Percentiles rank a stretch among this genome's conserved stretches.
Evolutionary conservation across 768 basidiomycete species (phyloP).

Genomic region (Wakefieldia striispora): DNA sequence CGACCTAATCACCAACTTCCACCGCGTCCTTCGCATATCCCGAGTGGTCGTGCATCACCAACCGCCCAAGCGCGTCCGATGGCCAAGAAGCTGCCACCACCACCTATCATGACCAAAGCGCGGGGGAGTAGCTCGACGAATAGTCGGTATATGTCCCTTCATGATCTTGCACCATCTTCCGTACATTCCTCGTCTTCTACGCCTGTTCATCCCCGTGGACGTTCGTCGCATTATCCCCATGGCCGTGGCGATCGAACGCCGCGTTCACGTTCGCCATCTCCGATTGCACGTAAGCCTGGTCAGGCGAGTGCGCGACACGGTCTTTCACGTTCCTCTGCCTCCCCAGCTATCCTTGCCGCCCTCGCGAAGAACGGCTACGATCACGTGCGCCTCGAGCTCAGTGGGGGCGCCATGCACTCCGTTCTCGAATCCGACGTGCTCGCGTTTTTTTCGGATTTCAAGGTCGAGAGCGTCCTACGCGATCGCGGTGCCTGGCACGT

Average conservation of each 20-base stretch:
- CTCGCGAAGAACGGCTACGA: conserved; percentile 64
- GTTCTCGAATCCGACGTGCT: conserved; percentile 68
- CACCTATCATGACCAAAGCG: conserved; percentile 22
- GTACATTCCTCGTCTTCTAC: conserved; percentile 36
- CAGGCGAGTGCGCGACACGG: conserved; percentile 28
- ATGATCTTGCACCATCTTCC: conserved; percentile 18
- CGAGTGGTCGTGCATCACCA: conserved; percentile 28
- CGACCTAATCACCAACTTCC: conserved; percentile 29
- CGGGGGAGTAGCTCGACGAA: conserved; percentile 27
- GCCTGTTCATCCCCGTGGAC: conserved; percentile 30
- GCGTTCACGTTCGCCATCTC: conserved; percentile 40
- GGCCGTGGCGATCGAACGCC: conserved; percentile 19
- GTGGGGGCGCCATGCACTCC: conserved; percentile 42
- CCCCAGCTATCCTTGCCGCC: conserved; percentile 33
- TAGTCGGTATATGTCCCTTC: conserved; percentile 19
- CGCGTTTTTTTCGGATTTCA: conserved; percentile 66
- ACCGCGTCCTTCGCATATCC: conserved; percentile 25
- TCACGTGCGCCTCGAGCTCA: conserved; percentile 59
- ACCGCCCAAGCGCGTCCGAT: conserved; percentile 27
- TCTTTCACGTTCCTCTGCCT: conserved; percentile 19
- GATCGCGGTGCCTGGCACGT: conserved; percentile 77
- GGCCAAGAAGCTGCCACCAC: conserved; percentile 26
- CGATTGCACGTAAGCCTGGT: conserved; percentile 39
- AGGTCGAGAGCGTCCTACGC: conserved; percentile 68
- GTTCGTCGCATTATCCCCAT: conserved; percentile 21